Conservation (phyloP, 352 stramenopile genomes). For the Phytophthora hybrid region DNA sequence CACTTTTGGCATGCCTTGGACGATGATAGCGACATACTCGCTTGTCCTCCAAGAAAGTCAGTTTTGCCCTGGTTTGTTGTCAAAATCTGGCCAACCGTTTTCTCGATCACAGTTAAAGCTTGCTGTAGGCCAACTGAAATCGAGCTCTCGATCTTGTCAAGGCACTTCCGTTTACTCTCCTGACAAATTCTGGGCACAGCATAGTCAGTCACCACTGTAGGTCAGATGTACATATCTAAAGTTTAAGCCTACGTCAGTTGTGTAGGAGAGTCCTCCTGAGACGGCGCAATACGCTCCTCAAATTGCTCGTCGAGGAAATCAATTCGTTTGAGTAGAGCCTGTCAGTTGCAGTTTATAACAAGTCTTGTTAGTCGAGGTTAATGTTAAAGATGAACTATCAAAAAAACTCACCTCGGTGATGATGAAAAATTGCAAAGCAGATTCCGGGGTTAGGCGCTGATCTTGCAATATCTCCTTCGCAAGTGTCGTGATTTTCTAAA, state of each 20-base stretch:
- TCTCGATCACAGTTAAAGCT: conserved; percentile 73
- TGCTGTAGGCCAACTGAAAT: conserved; percentile 61
- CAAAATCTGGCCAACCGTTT: conserved; percentile 59
- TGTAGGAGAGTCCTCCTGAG: conserved; percentile 61
- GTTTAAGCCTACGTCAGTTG: conserved; percentile 65
- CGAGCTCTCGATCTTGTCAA: conserved; percentile 67
- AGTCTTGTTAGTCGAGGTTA: not conserved
- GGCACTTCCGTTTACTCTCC: conserved; percentile 75
- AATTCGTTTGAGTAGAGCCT: conserved; percentile 70
- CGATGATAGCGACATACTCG: conserved; percentile 76
- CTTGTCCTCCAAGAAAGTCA: conserved; percentile 80
- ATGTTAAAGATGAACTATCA: not conserved
- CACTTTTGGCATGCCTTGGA: conserved; percentile 76
- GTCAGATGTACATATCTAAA: not conserved
- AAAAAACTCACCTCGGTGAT: conserved; percentile 60
- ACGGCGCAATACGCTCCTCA: conserved; percentile 47
- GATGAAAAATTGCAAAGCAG: conserved; percentile 71
- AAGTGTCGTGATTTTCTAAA: conserved; percentile 65
- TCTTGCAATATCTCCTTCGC: conserved; percentile 76
- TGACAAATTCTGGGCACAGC: conserved; percentile 69
- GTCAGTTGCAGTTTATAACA: not conserved
- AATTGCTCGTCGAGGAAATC: conserved; percentile 76
- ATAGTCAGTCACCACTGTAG: not conserved
- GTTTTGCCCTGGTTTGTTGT: conserved; percentile 68
- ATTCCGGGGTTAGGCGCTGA: conserved; percentile 61